These are phyloP conservation scores for Arthrobotrys megalospora DNA, from an alignment of 2,329 filamentous ascomycete species.

Conservation along the genomic window DNA sequence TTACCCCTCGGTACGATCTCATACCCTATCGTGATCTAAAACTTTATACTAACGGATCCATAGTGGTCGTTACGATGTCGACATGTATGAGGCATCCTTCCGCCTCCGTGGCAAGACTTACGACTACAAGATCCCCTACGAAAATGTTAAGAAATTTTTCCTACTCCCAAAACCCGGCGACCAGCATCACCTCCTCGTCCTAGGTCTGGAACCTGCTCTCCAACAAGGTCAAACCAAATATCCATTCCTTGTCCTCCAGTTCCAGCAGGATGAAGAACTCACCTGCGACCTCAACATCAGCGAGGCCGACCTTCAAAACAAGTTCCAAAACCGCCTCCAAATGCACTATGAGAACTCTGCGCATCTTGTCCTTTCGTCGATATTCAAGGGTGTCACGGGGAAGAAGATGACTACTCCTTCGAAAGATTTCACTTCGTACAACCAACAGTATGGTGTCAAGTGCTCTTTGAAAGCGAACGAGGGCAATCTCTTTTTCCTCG, in stretches of 20 bases:
- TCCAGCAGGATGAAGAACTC: conserved; percentile 97
- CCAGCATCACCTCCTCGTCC: conserved; percentile 91
- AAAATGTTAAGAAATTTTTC: conserved; percentile 99
- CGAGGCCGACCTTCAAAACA: conserved; percentile 84
- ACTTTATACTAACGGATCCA: conserved; percentile 63
- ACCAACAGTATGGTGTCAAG: conserved; percentile 94
- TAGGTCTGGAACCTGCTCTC: conserved; percentile 93
- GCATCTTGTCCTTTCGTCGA: conserved; percentile 92
- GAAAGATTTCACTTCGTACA: conserved; percentile 94
- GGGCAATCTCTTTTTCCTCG: conserved; percentile 94
- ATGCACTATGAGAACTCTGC: conserved; percentile 93
- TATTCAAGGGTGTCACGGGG: conserved; percentile 92
- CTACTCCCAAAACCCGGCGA: conserved; percentile 98
- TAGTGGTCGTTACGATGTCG: conserved; percentile 99
- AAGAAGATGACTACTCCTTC: conserved; percentile 96
- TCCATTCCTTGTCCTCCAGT: conserved; percentile 98
- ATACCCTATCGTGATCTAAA: conserved; percentile 21
- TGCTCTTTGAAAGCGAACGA: conserved; percentile 99
- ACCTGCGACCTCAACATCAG: conserved; percentile 97
- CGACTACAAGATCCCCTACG: conserved; percentile 99
- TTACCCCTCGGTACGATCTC: conserved; percentile 84
- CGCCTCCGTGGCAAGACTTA: conserved; percentile 98
- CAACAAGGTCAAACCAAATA: conserved; percentile 98
- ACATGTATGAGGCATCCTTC: conserved; percentile 99
- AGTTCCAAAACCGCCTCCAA: conserved; percentile 91